phyloP scores from a whole-genome alignment of 108 stramenopile genomes.

The Nitzschia sp. region DNA sequence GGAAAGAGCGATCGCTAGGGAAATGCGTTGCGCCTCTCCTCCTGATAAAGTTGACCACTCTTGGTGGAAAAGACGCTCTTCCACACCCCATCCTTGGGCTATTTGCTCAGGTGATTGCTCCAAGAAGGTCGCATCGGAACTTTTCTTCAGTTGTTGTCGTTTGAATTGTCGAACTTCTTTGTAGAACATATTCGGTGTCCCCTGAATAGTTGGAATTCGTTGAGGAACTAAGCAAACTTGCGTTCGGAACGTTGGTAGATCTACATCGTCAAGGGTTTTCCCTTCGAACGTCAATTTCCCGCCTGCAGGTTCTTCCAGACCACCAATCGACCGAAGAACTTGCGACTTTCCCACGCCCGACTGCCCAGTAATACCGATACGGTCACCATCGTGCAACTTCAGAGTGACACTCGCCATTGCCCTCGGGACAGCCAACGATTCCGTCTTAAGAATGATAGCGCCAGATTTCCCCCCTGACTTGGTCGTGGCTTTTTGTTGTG shows the following conservation, averaged over 20 bases:
- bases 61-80: slow-evolving; percentile 32
- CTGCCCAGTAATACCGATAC: slow-evolving; percentile 36
- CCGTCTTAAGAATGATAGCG: not conserved
- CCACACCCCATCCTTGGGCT: slow-evolving; percentile 26
- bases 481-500: too few species aligned
- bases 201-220: slow-evolving; percentile 41
- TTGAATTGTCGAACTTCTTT: slow-evolving; percentile 18
- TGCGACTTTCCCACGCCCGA: slow-evolving; percentile 76
- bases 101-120: not conserved
- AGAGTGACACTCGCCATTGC: not conserved
- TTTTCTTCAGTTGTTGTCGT: not conserved
- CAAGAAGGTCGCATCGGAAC: not conserved
- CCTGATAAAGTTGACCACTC: slow-evolving; percentile 79
- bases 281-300: slow-evolving; percentile 22
- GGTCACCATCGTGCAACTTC: slow-evolving; percentile 16
- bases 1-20: slow-evolving; percentile 76
- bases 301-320: slow-evolving; percentile 49
- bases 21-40: slow-evolving; percentile 82
- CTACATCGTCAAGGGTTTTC: not conserved
- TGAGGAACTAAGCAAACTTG: slow-evolving; percentile 78
- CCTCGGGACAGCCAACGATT: slow-evolving; percentile 1
- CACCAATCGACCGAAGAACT: slow-evolving; percentile 64
- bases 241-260: slow-evolving; percentile 45
- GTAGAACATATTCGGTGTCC: slow-evolving; percentile 54
- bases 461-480: not conserved